Evolutionary conservation across 495 filamentous ascomycete genomes (phyloP).

Genomic region (Aspergillus egyptiacus): DNA sequence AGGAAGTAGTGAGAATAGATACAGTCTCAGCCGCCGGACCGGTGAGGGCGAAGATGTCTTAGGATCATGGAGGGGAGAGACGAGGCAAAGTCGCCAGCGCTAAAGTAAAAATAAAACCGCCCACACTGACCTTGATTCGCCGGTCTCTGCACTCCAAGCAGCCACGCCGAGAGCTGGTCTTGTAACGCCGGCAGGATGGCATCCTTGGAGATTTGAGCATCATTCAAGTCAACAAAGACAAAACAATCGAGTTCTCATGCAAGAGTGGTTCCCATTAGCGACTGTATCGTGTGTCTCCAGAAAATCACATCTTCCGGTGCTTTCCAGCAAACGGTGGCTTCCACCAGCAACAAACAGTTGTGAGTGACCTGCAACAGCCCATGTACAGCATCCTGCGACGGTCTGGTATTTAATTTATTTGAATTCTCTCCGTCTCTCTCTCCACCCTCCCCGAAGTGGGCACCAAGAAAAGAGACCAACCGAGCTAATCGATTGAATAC

Average conservation of each 20-base stretch:
- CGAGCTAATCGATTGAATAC: constrained; percentile 3
- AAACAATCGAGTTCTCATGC: background rate
- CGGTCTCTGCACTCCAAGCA: constrained; percentile 46
- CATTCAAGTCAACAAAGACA: background rate
- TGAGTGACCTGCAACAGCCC: too few species aligned
- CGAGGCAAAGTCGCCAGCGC: background rate
- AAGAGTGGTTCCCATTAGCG: background rate
- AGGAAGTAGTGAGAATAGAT: background rate
- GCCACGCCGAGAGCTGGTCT: constrained; percentile 36
- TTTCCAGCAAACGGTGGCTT: background rate
- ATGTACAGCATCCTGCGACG: background rate
- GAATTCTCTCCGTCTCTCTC: constrained; percentile 10
- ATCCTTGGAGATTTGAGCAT: constrained; percentile 8
- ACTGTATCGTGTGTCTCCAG: background rate
- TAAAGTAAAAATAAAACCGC: background rate
- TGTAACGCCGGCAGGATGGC: constrained; percentile 28
- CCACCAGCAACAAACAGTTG: too few species aligned
- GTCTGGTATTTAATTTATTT: constrained; percentile 17
- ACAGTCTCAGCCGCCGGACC: too few species aligned
- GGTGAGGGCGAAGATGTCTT: too few species aligned
- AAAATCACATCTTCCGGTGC: background rate
- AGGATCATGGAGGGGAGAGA: background rate
- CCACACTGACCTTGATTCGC: constrained; percentile 39
- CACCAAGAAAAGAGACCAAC: constrained; percentile 3
- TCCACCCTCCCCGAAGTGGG: constrained; percentile 11